phyloP scores from a whole-genome alignment of 2,329 filamentous ascomycete species.

The Aspergillus persii region DNA sequence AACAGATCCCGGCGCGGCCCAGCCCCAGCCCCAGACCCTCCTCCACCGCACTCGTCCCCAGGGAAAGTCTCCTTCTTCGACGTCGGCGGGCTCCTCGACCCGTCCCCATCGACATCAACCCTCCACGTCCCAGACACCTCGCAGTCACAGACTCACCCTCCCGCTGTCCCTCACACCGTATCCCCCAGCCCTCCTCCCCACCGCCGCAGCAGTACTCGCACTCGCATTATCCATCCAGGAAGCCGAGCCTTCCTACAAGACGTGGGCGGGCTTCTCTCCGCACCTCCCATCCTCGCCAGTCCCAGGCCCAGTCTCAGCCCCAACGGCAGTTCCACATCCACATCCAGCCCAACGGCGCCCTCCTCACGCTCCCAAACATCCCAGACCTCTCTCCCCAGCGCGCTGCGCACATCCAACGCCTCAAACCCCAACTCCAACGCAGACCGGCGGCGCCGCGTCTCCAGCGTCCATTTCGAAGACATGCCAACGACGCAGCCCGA shows the following conservation, averaged over 20 bases:
- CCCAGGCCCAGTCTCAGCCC: too few relatives aligned
- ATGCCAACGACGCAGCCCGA: not conserved
- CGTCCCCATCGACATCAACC: slow-evolving; percentile 7
- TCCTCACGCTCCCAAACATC: not conserved
- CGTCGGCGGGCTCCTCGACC: slow-evolving; percentile 71
- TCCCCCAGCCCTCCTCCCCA: not conserved
- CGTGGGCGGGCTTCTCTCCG: slow-evolving; percentile 30
- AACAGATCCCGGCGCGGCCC: slow-evolving; percentile 28
- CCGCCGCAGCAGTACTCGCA: not conserved
- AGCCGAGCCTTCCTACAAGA: slow-evolving; percentile 36
- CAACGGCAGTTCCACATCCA: not conserved
- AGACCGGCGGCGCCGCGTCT: slow-evolving; percentile 8
- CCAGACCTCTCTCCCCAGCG: slow-evolving; percentile 9
- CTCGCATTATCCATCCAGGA: slow-evolving; percentile 12
- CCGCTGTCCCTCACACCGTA: not conserved
- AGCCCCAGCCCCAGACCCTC: slow-evolving; percentile 34
- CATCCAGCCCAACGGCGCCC: not conserved
- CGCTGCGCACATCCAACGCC: slow-evolving; percentile 10
- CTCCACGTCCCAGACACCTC: slow-evolving; percentile 2
- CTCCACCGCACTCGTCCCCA: slow-evolving; percentile 38
- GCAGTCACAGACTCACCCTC: not conserved
- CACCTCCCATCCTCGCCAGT: not conserved
- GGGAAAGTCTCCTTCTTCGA: slow-evolving; percentile 78
- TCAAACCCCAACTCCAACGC: not conserved
- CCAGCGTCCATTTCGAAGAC: slow-evolving; percentile 19